Conservation (phyloP, 768 basidiomycete genomes). For the Macrocybe gigantea region DNA sequence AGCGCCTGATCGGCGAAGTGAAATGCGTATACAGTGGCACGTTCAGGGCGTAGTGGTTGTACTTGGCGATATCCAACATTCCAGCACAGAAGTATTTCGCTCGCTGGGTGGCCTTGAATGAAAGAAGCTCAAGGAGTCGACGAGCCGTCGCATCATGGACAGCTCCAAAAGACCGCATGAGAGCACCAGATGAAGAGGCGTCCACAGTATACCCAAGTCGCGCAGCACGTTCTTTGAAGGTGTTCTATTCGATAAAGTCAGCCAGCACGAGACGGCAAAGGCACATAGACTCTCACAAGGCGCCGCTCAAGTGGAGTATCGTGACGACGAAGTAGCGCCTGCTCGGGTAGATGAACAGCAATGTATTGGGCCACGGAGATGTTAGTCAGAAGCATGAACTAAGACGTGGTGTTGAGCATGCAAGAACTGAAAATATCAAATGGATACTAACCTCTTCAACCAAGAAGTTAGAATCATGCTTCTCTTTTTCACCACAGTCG, state of each 20-base stretch:
- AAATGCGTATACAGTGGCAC: constrained; percentile 91
- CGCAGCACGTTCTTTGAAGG: constrained; percentile 74
- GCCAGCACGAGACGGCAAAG: constrained; percentile 4
- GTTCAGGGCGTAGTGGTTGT: constrained; percentile 87
- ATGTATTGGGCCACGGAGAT: constrained; percentile 88
- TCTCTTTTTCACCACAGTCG: constrained; percentile 67
- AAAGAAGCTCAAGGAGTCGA: constrained; percentile 74
- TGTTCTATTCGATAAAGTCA: constrained; percentile 40
- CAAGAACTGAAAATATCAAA: constrained; percentile 1
- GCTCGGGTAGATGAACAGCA: constrained; percentile 92
- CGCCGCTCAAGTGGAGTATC: constrained; percentile 91
- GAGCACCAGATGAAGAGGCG: constrained; percentile 64
- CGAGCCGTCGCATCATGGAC: constrained; percentile 71
- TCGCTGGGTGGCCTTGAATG: constrained; percentile 87
- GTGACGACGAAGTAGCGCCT: constrained; percentile 93
- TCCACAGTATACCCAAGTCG: constrained; percentile 84
- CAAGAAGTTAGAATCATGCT: constrained; percentile 68
- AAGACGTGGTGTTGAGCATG: constrained; percentile 1
- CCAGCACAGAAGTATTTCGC: constrained; percentile 99
- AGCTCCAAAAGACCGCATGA: constrained; percentile 81
- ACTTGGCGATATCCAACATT: constrained; percentile 99
- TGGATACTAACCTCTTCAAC: constrained; percentile 74
- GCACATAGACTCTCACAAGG: constrained; percentile 44
- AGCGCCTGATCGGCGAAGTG: constrained; percentile 88
- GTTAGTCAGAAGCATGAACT: constrained; percentile 96